These are phyloP conservation scores for Abortiporus biennis DNA, from an alignment of 1,284 basidiomycete species.

Conservation along the genomic window DNA sequence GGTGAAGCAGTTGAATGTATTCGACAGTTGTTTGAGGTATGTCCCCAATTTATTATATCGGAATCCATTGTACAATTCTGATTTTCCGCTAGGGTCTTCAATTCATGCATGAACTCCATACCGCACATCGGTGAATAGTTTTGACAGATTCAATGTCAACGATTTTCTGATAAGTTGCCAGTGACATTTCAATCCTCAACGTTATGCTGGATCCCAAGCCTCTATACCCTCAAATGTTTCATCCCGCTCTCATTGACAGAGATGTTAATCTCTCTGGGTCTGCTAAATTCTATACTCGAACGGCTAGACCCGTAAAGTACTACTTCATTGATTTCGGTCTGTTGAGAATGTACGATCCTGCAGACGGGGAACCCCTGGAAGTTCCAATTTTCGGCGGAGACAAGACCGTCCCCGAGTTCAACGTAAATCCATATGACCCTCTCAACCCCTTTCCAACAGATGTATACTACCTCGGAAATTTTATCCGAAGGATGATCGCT, in stretches of 20 bases:
- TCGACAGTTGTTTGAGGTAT: constrained; percentile 28
- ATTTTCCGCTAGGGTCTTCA: constrained; percentile 25
- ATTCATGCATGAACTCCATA: constrained; percentile 30
- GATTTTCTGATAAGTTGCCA: constrained; percentile 10
- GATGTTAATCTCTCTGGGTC: constrained; percentile 14
- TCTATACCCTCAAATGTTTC: constrained; percentile 22
- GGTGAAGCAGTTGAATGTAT: constrained; percentile 21
- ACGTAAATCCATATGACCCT: constrained; percentile 4
- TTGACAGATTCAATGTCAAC: neutral
- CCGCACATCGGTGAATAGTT: constrained; percentile 29
- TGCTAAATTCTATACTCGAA: constrained; percentile 18
- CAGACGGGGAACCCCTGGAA: neutral
- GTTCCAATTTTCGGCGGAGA: constrained; percentile 15
- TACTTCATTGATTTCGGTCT: constrained; percentile 30
- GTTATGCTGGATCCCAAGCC: constrained; percentile 29
- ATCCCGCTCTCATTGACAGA: constrained; percentile 15
- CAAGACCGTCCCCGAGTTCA: constrained; percentile 19
- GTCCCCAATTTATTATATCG: neutral
- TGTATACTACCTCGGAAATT: constrained; percentile 23
- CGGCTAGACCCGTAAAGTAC: constrained; percentile 21
- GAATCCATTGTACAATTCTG: neutral
- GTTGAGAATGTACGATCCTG: constrained; percentile 19
- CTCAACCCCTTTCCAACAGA: constrained; percentile 23
- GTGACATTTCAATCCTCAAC: constrained; percentile 29
- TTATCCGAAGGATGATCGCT: constrained; percentile 20